Percentiles rank a stretch among this genome's conserved stretches.
These are phyloP conservation scores for Corrigiola litoralis DNA, from an alignment of 179 eudicot species.

Conservation along the genomic window DNA sequence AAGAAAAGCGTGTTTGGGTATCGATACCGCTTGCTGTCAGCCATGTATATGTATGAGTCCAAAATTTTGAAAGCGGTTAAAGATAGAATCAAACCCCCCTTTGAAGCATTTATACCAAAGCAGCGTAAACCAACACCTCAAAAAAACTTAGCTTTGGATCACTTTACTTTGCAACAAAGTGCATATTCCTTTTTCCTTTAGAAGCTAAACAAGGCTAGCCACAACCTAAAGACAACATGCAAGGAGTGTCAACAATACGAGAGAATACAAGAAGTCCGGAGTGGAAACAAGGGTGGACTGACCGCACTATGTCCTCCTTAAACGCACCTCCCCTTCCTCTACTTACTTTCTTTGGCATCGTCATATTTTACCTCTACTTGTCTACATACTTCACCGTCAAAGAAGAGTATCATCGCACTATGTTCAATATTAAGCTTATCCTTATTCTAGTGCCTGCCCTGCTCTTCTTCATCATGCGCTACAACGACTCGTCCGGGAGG, in stretches of 20 bases:
- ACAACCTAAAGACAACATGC: background rate
- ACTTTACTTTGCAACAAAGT: slow-evolving; percentile 7
- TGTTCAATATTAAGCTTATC: slow-evolving; percentile 24
- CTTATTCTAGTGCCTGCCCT: slow-evolving; percentile 30
- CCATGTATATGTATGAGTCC: background rate
- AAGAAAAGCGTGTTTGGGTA: background rate
- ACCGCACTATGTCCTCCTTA: slow-evolving; percentile 26
- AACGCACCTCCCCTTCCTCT: slow-evolving; percentile 39
- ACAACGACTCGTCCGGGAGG: background rate
- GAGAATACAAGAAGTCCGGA: slow-evolving; percentile 14
- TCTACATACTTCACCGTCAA: slow-evolving; percentile 27
- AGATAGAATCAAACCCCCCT: slow-evolving; percentile 20
- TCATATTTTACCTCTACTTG: slow-evolving; percentile 33
- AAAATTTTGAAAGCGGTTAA: background rate
- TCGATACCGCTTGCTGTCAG: background rate
- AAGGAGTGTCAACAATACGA: background rate
- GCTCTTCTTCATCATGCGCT: slow-evolving; percentile 24
- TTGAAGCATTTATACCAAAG: slow-evolving; percentile 1
- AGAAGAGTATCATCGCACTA: slow-evolving; percentile 22
- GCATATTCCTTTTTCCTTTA: background rate
- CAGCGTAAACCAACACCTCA: background rate
- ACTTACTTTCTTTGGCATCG: slow-evolving; percentile 32
- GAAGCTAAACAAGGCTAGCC: background rate
- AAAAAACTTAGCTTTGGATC: background rate
- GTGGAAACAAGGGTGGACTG: slow-evolving; percentile 32